Evolutionary conservation across 1,284 basidiomycete genomes (phyloP).

Genomic region (Porogramme epimiltina): DNA sequence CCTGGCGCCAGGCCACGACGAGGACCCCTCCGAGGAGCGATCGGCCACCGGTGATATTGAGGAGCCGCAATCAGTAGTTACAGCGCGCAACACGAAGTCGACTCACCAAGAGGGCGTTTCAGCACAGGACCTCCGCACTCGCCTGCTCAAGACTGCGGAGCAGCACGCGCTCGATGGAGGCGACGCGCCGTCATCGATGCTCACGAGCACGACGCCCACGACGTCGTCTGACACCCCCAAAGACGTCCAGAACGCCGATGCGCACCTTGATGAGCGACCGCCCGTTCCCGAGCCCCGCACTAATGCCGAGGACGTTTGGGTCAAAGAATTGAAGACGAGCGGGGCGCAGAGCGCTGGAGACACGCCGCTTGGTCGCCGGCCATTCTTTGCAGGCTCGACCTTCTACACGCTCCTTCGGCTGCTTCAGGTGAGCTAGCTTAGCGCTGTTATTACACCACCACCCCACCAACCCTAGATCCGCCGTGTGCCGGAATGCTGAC

Average conservation of each 20-base stretch:
- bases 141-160: constrained; percentile 74
- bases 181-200: constrained; percentile 26
- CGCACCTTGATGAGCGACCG: not conserved
- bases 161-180: constrained; percentile 34
- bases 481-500: constrained; percentile 10
- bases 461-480: not conserved
- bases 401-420: constrained; percentile 91
- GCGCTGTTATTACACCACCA: not conserved
- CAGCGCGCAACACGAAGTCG: constrained; percentile 20
- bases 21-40: constrained; percentile 36
- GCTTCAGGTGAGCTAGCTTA: constrained; percentile 66
- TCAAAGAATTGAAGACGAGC: constrained; percentile 42
- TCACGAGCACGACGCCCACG: constrained; percentile 28
- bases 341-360: constrained; percentile 34
- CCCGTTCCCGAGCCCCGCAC: constrained; percentile 23
- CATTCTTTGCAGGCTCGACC: constrained; percentile 92
- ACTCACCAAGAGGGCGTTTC: constrained; percentile 47
- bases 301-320: constrained; percentile 57
- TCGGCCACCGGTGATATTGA: constrained; percentile 43
- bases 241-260: not conserved
- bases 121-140: constrained; percentile 75
- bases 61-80: constrained; percentile 8
- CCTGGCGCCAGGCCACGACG: constrained; percentile 43
- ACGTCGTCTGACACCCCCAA: constrained; percentile 18
- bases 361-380: constrained; percentile 40